Evolutionary conservation across 495 filamentous ascomycete genomes (phyloP), one percentile per base, ranked within the genome.

Genomic region (Aspergillus hancockii): DNA sequence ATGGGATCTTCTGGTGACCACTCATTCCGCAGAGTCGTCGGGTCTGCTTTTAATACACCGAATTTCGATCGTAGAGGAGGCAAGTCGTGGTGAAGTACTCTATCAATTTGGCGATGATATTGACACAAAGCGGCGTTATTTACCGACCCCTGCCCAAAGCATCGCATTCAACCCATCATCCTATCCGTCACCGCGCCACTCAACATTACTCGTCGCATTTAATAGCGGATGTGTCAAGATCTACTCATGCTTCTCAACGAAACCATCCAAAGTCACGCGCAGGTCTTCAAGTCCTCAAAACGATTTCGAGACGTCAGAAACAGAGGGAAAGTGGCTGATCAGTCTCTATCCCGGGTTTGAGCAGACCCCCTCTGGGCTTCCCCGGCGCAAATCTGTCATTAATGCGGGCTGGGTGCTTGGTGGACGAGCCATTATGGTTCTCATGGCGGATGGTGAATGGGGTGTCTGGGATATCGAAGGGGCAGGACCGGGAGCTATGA

Each of bases 401-500:
- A 88, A 87, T 58, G 89, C 91, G 0, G 79, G 89, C 55, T 97
- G 93, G 93, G 84, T 91, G 8, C 77, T 88, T n/a, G 84, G 86
- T 45, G 93, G 92, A 38, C 85, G 82, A 43, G 88, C 88, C 13
- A 79, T 97, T 38, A 76, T 97, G 61, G 83, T 85, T 5, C 79
- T 98, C 8, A 80, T 93, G 13, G 83, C 82, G 6, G 91, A 96
- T 70, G 93, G 92, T 0, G 88, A 95, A 75, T 98, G 93, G 93
- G 93, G 91, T 4, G 85, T 98, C 28, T 97, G 93, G 92, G 91
- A 95, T 73, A 78, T 93, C 31, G 86, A 91, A 65, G 86, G 88
- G 1, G 80, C 84, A 40, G 83, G 84, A 59, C 87, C 78, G 4
- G 78, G 68, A 67, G 75, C 67, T 58, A 75, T 70, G 8, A 76